These are phyloP conservation scores for Sapria himalayana DNA, from an alignment of 345 rosid genomes.

Conservation along the genomic window DNA sequence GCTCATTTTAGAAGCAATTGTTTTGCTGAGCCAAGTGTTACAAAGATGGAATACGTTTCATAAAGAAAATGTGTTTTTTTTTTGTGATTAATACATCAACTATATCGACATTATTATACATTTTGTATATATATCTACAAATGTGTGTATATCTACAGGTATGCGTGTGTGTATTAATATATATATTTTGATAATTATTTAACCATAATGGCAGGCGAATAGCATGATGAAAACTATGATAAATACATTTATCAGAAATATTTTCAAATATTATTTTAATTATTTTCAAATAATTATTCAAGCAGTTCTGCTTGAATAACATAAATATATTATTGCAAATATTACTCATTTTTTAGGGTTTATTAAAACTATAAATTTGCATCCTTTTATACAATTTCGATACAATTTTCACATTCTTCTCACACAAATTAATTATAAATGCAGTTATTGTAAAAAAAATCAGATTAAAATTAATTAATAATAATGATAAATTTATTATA, in stretches of 20 bases:
- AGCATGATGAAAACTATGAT: no score
- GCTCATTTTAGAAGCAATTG: no score
- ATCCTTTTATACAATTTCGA: no score
- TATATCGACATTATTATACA: neutral
- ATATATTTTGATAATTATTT: neutral
- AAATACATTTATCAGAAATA: neutral
- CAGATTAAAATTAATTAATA: no score
- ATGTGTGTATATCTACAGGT: neutral
- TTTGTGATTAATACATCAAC: neutral
- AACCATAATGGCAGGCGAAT: no score
- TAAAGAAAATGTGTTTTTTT: neutral
- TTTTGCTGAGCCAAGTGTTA: no score
- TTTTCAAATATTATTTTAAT: constrained; percentile 4
- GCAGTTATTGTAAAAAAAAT: no score
- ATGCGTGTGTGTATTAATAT: neutral
- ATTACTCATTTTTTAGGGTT: neutral
- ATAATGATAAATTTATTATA: no score
- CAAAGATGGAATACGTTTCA: no score
- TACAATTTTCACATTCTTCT: no score
- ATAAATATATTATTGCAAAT: neutral
- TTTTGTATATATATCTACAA: neutral
- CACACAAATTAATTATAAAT: no score
- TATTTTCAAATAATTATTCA: neutral
- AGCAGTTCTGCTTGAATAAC: neutral
- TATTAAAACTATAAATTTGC: neutral